Evolutionary conservation across 768 basidiomycete genomes (phyloP), one percentile per base, ranked within the genome.

Genomic region (Mycena vulgaris): DNA sequence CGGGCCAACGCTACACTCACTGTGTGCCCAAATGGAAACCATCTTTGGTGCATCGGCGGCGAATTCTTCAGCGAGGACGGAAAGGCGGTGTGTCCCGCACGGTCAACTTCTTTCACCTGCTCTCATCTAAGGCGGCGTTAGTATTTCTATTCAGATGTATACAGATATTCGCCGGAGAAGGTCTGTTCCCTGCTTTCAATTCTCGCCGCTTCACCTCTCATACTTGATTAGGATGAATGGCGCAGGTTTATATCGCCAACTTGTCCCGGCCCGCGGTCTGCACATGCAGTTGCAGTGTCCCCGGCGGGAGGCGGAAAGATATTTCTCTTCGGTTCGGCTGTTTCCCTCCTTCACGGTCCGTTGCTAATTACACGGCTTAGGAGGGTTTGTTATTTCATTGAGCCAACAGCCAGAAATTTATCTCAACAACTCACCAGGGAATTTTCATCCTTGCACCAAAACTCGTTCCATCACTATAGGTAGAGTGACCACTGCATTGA

Each of bases 121-220:
- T 13, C 5, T 7, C 33, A n/a, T 28, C 53, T 55, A 51, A 61
- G 25, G n/a, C 28, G 2, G 25, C 13, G 39, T 31, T 5, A 94
- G 93, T 89, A 95, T 77, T 95, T 95, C 80, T 96, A 95, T 81
- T 93, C 92, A 73, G 95, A 96, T 74, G 90, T 95, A 0, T 96
- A 92, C 79, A 86, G 96, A 25, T 97, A 97, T 79, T 87, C 91
- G 0, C 93, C 95, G 0, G 94, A 95, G 40, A 95, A 95, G 84
- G 90, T 89, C 37, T 19, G 79, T 25, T 25, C 7, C 49, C 42
- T 51, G 37, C 56, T 61, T 31, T 23, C 8, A 11, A 30, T 39
- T 16, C 30, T 25, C 57, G 17, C 31, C 1, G 6, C 25, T 23
- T 25, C 9, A 23, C 42, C 27, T 11, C 10, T 31, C 40, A 28